Percentiles rank a stretch among this genome's conserved stretches.
These are phyloP conservation scores for Blastocystis sp. DNA, from an alignment of 352 stramenopile species.

Conservation along the genomic window DNA sequence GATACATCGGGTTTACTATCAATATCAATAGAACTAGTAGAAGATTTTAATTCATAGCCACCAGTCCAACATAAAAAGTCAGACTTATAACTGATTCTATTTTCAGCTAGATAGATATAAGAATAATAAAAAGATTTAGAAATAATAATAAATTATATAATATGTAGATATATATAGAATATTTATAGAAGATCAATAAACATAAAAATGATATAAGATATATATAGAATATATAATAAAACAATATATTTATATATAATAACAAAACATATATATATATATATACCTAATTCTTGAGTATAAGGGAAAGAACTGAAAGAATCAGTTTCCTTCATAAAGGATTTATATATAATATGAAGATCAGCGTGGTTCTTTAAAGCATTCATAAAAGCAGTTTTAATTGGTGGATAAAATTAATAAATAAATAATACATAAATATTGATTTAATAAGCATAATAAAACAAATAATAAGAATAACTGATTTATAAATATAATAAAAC, in stretches of 20 bases:
- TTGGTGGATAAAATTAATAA: slow-evolving; percentile 24
- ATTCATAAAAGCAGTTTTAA: neutral
- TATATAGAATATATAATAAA: no score
- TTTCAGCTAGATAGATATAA: neutral
- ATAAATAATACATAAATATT: no score
- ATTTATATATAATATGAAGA: slow-evolving; percentile 37
- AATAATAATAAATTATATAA: no score
- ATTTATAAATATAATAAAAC: no score
- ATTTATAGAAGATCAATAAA: no score
- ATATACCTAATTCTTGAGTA: neutral
- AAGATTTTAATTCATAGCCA: slow-evolving; percentile 25
- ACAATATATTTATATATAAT: no score
- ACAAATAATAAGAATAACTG: no score
- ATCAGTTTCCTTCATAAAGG: slow-evolving; percentile 22
- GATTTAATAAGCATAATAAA: no score
- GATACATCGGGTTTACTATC: slow-evolving; percentile 34
- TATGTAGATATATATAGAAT: no score
- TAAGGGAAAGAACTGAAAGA: slow-evolving; percentile 40
- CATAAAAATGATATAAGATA: no score
- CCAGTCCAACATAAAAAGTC: slow-evolving; percentile 13
- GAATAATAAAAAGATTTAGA: no score
- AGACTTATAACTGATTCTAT: neutral
- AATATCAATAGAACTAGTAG: neutral
- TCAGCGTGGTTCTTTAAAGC: slow-evolving; percentile 6
- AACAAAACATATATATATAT: no score